Evolutionary conservation across 169 alveolate species (phyloP).

Genomic region (Sarcocystis neurona): DNA sequence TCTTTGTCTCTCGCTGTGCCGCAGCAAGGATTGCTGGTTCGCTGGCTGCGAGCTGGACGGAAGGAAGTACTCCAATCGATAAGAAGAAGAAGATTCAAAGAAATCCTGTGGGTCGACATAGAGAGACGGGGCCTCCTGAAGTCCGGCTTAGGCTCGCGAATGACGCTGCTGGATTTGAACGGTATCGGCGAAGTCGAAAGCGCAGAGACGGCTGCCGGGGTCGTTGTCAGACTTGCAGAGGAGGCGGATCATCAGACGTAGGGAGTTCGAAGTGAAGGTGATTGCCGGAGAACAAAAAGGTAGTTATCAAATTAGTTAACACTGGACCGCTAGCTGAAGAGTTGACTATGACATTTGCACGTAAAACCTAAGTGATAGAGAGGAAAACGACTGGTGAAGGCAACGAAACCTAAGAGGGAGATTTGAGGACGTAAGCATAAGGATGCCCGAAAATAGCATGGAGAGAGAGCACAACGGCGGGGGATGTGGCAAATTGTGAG

Average conservation of each 20-base stretch:
- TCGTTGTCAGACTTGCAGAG: not conserved
- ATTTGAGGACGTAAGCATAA: no score
- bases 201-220: not conserved
- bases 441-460: no score
- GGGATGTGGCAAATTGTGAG: no score
- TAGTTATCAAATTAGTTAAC: not conserved
- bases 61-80: not conserved
- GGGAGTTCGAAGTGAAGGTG: not conserved
- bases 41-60: conserved; percentile 22
- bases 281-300: not conserved
- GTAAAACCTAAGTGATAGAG: not conserved
- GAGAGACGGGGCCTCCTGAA: conserved; percentile 32
- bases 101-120: conserved; percentile 6
- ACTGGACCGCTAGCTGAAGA: not conserved
- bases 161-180: conserved; percentile 16
- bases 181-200: not conserved
- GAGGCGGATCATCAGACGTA: not conserved
- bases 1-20: not conserved
- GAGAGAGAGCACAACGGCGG: no score
- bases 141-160: conserved; percentile 4
- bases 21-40: conserved; percentile 30
- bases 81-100: conserved; percentile 1
- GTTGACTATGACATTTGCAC: not conserved
- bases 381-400: not conserved
- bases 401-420: no score